Percentiles rank a stretch among this genome's conserved stretches.
Conservation (phyloP, 306 rosid species). For the Quercus suber region DNA sequence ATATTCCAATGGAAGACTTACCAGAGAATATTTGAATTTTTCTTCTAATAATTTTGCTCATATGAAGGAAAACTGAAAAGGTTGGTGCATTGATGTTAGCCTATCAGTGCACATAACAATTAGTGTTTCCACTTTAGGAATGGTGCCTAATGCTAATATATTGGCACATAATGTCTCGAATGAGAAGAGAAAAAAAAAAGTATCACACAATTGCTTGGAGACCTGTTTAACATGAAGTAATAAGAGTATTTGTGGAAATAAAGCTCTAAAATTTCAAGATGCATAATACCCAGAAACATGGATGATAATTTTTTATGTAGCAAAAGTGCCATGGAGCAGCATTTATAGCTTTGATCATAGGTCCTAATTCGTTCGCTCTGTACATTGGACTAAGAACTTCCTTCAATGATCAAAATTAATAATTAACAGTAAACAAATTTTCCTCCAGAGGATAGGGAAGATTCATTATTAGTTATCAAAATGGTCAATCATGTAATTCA, state of each 20-base stretch:
- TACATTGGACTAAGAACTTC: neutral
- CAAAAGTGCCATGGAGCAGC: neutral
- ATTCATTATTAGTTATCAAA: neutral
- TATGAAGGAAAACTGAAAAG: neutral
- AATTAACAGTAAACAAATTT: neutral
- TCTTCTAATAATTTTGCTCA: neutral
- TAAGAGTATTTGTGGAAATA: neutral
- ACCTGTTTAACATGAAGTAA: neutral
- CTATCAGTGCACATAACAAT: neutral
- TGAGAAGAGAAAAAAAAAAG: no score
- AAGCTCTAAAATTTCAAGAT: neutral
- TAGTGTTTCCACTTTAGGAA: neutral
- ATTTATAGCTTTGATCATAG: neutral
- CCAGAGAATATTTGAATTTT: neutral
- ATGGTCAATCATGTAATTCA: neutral
- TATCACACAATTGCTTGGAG: no score
- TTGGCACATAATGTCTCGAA: no score
- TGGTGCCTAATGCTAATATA: neutral
- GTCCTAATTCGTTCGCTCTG: neutral
- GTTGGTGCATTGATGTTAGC: neutral
- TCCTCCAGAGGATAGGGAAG: neutral
- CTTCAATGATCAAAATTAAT: neutral
- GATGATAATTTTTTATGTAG: neutral
- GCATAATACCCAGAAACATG: neutral
- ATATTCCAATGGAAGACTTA: neutral